Percentiles rank a stretch among this genome's conserved stretches.
Evolutionary conservation across 2,329 filamentous ascomycete genomes (phyloP).

Genomic region (Trichophyton verrucosum): DNA sequence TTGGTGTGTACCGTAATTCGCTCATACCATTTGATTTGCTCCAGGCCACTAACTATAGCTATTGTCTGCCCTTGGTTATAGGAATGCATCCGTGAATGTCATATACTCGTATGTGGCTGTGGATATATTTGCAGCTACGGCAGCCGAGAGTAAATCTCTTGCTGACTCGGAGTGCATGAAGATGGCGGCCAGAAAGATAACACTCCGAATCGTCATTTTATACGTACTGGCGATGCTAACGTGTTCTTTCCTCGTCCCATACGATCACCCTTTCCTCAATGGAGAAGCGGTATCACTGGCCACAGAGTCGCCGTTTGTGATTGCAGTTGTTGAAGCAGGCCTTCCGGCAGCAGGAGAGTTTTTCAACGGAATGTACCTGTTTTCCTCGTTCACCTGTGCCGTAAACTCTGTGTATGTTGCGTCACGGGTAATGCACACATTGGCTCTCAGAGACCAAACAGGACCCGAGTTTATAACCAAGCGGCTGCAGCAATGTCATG

Average conservation of each 20-base stretch:
- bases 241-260: constrained; percentile 33
- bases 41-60: not conserved
- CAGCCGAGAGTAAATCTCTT: constrained; percentile 33
- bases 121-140: constrained; percentile 33
- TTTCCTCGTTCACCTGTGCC: constrained; percentile 32
- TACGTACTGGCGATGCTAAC: constrained; percentile 33
- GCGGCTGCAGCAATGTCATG: constrained; percentile 25
- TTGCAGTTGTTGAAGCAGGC: constrained; percentile 31
- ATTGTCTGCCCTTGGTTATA: constrained; percentile 16
- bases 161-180: constrained; percentile 34
- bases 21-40: not conserved
- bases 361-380: constrained; percentile 36
- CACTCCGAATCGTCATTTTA: constrained; percentile 31
- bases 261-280: constrained; percentile 31
- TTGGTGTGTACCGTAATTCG: constrained; percentile 21
- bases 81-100: constrained; percentile 30
- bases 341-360: constrained; percentile 29
- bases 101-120: constrained; percentile 35
- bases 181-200: constrained; percentile 33
- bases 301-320: constrained; percentile 29
- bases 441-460: constrained; percentile 28
- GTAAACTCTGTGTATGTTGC: constrained; percentile 34
- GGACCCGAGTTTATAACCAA: constrained; percentile 32
- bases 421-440: constrained; percentile 32
- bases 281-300: constrained; percentile 25